Percentiles rank a stretch among this genome's conserved stretches.
phyloP scores from a whole-genome alignment of 1,284 basidiomycete species.

The Entoloma clypeatum region DNA sequence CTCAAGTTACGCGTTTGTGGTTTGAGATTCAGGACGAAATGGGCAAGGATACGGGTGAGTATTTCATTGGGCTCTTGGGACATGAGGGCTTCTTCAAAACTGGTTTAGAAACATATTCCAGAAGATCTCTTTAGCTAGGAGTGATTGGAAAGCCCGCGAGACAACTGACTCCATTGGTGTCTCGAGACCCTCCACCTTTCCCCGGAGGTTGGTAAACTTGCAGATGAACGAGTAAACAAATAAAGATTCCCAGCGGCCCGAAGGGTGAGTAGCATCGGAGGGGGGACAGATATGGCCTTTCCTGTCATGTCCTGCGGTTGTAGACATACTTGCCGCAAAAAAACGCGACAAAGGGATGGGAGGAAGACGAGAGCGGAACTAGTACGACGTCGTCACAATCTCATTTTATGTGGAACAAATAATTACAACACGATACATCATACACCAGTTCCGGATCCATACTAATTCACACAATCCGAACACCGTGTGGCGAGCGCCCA shows the following conservation, averaged over 20 bases:
- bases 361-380: conserved; percentile 24
- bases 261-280: conserved; percentile 66
- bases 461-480: too few relatives aligned
- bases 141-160: conserved; percentile 5
- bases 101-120: conserved; percentile 30
- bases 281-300: conserved; percentile 73
- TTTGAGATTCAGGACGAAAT: conserved; percentile 74
- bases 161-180: conserved; percentile 72
- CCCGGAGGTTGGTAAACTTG: conserved; percentile 70
- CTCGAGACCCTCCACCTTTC: conserved; percentile 72
- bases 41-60: conserved; percentile 63
- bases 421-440: conserved; percentile 41
- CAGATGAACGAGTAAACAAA: conserved; percentile 80
- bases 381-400: conserved; percentile 26
- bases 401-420: conserved; percentile 42
- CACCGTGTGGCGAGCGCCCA: too few relatives aligned
- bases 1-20: conserved; percentile 82
- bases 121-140: conserved; percentile 15
- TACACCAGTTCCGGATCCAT: too few relatives aligned
- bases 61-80: conserved; percentile 64
- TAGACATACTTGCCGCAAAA: conserved; percentile 38
- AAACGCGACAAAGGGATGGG: conserved; percentile 28
- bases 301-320: conserved; percentile 38
- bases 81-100: conserved; percentile 74
- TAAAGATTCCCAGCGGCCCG: conserved; percentile 79